phyloP scores from a whole-genome alignment of 2,329 filamentous ascomycete genomes.

The Venturia aucupariae region DNA sequence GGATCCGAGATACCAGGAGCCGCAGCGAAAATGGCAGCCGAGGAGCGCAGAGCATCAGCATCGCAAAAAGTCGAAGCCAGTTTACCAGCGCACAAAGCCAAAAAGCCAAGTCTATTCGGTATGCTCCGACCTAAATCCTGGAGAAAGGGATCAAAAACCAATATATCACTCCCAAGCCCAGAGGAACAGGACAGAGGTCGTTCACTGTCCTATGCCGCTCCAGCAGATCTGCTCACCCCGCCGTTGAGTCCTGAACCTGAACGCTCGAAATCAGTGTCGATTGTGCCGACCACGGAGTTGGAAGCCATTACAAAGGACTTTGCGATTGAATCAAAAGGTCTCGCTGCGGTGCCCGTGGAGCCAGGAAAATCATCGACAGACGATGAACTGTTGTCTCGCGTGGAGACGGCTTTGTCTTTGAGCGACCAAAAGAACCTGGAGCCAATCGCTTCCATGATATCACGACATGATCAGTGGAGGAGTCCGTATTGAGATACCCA shows the following conservation, averaged over 20 bases:
- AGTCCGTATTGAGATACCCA: not conserved
- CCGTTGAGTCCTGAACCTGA: constrained; percentile 8
- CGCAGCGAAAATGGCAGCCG: not conserved
- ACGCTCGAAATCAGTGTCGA: constrained; percentile 10
- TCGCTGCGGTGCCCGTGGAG: not conserved
- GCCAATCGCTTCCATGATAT: constrained; percentile 13
- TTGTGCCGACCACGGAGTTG: not conserved
- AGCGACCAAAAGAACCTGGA: not conserved
- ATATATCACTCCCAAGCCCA: not conserved
- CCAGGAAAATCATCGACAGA: not conserved
- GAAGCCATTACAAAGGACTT: not conserved
- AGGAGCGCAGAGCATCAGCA: not conserved
- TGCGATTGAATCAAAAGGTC: not conserved
- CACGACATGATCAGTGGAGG: constrained; percentile 12
- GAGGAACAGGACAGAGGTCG: constrained; percentile 8
- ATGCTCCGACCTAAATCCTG: constrained; percentile 10
- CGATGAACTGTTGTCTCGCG: not conserved
- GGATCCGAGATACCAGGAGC: constrained; percentile 10
- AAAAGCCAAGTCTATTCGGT: not conserved
- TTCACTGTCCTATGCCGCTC: constrained; percentile 4
- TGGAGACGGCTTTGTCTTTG: constrained; percentile 2
- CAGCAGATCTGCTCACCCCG: constrained; percentile 6
- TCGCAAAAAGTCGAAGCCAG: not conserved
- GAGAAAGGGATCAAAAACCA: constrained; percentile 8
- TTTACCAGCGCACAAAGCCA: not conserved